phyloP scores from a whole-genome alignment of 768 basidiomycete genomes.

The Albatrellus ellisii region DNA sequence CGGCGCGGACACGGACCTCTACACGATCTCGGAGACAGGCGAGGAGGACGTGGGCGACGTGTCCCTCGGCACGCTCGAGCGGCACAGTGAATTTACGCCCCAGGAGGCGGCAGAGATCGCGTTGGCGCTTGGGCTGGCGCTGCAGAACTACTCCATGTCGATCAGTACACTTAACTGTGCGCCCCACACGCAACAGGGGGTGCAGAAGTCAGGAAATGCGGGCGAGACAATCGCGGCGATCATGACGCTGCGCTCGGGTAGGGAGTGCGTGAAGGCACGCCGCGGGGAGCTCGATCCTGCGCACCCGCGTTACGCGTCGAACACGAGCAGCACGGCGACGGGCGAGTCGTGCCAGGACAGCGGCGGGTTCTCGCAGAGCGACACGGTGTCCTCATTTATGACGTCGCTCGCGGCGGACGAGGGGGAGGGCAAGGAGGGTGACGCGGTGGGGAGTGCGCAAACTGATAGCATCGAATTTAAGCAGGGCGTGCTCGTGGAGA shows the following conservation, averaged over 20 bases:
- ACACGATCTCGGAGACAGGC: background rate
- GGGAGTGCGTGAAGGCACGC: background rate
- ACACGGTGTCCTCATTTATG: background rate
- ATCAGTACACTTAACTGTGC: background rate
- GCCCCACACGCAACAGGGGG: background rate
- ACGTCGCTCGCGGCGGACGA: background rate
- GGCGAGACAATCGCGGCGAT: background rate
- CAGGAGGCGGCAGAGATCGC: conserved; percentile 3
- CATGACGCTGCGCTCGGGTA: background rate
- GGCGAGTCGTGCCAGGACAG: background rate
- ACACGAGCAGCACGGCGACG: conserved; percentile 1
- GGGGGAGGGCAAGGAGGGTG: background rate
- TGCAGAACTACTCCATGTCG: background rate
- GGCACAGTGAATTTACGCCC: background rate
- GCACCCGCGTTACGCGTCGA: background rate
- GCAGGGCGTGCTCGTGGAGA: background rate
- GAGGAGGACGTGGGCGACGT: conserved; percentile 2
- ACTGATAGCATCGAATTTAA: conserved; percentile 2
- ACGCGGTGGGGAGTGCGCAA: conserved; percentile 1
- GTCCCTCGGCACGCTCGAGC: background rate
- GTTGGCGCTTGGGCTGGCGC: background rate
- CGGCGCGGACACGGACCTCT: background rate
- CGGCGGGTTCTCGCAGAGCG: background rate
- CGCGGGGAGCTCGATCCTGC: background rate
- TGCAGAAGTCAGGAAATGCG: background rate